phyloP scores from a whole-genome alignment of 257 asterid genomes.

The Salvia miltiorrhiza region DNA sequence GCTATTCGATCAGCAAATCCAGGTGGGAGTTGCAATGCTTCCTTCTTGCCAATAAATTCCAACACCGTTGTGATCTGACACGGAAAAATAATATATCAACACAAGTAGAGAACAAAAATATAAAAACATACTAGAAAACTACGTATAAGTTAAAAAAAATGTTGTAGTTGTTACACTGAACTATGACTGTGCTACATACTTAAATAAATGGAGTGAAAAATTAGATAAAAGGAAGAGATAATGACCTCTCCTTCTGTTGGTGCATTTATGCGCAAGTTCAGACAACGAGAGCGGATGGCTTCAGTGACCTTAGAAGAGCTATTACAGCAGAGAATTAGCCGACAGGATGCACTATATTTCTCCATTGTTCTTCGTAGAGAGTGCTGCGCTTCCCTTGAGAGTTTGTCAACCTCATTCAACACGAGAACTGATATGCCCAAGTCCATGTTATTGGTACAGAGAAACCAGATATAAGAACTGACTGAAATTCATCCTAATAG shows the following conservation, averaged over 20 bases:
- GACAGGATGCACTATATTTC: slow-evolving; percentile 92
- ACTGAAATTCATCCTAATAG: slow-evolving; percentile 4
- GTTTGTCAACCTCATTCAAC: slow-evolving; percentile 94
- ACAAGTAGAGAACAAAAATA: too few species aligned
- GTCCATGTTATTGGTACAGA: slow-evolving; percentile 22
- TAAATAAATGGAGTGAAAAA: neutral
- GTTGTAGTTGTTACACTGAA: neutral
- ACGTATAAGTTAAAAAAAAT: neutral
- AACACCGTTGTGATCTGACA: slow-evolving; percentile 68
- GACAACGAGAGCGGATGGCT: slow-evolving; percentile 98
- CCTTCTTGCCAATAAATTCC: slow-evolving; percentile 92
- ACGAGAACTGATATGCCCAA: slow-evolving; percentile 62
- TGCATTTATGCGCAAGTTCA: slow-evolving; percentile 82
- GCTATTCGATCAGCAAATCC: slow-evolving; percentile 80
- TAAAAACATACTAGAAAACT: neutral
- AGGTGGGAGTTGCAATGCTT: slow-evolving; percentile 72
- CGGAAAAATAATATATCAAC: neutral
- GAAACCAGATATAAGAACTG: slow-evolving; percentile 6
- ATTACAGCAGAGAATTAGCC: slow-evolving; percentile 90
- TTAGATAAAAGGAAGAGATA: slow-evolving; percentile 3
- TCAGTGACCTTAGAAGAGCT: slow-evolving; percentile 97
- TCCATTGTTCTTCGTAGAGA: slow-evolving; percentile 99
- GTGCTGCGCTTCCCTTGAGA: slow-evolving; percentile 98
- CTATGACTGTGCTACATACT: neutral
- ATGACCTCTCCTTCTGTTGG: slow-evolving; percentile 82